phyloP scores from a whole-genome alignment of 2,329 filamentous ascomycete genomes.

The Claviceps cyperi region DNA sequence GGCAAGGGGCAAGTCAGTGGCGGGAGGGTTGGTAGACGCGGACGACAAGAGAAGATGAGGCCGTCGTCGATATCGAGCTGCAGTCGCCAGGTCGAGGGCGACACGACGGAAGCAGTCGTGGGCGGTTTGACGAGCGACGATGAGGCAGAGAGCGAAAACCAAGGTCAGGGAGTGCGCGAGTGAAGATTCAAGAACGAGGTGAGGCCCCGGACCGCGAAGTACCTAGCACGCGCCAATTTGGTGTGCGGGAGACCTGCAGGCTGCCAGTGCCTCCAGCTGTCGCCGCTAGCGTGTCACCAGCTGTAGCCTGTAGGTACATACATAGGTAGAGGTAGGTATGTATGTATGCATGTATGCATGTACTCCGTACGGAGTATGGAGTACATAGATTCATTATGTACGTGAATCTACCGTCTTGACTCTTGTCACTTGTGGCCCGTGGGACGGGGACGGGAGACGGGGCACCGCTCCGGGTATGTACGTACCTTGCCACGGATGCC shows the following conservation, averaged over 20 bases:
- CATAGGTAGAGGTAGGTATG: too few relatives aligned
- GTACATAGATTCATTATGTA: too few relatives aligned
- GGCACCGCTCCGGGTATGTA: not conserved
- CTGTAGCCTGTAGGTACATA: too few relatives aligned
- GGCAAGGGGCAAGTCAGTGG: not conserved
- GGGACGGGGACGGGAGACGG: not conserved
- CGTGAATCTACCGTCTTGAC: too few relatives aligned
- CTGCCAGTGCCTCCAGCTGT: not conserved
- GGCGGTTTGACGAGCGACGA: not conserved
- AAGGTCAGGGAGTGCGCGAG: constrained; percentile 9
- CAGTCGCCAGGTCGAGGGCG: constrained; percentile 2
- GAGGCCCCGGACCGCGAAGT: not conserved
- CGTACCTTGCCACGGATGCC: not conserved
- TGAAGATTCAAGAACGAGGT: constrained; percentile 15
- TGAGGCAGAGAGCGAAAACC: constrained; percentile 6
- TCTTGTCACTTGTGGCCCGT: not conserved
- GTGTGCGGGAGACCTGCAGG: not conserved
- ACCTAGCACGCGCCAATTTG: not conserved
- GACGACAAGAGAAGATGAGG: not conserved
- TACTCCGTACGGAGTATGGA: too few relatives aligned
- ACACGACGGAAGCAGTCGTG: not conserved
- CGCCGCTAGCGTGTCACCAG: not conserved
- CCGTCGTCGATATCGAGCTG: constrained; percentile 1
- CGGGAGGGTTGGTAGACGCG: not conserved
- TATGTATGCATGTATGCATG: too few relatives aligned